Conservation (phyloP, 2,329 filamentous ascomycete genomes). For the Microcyclospora tardicrescens region DNA sequence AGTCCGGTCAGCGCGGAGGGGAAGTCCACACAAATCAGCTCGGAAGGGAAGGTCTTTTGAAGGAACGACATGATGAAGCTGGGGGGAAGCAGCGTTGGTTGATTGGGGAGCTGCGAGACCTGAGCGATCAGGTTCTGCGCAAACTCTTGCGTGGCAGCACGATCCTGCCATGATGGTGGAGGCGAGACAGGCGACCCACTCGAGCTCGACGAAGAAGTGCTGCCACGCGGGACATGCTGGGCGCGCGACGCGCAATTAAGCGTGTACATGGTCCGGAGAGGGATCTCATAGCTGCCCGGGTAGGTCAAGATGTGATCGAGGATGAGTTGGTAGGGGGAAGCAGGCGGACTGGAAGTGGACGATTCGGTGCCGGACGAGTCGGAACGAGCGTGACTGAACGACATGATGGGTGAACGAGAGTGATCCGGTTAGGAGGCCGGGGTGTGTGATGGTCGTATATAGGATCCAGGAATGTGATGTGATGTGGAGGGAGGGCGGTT, state of each 20-base stretch:
- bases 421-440: too few species aligned
- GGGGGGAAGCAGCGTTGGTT: conserved; percentile 49
- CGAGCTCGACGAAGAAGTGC: conserved; percentile 21
- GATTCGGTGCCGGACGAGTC: conserved; percentile 12
- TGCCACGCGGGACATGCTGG: conserved; percentile 18
- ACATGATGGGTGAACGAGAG: too few species aligned
- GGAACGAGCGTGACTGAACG: conserved; percentile 9
- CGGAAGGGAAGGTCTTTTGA: conserved; percentile 43
- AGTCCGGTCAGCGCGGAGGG: conserved; percentile 51
- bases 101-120: conserved; percentile 44
- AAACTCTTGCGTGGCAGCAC: conserved; percentile 31
- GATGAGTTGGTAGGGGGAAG: conserved; percentile 29
- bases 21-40: conserved; percentile 49
- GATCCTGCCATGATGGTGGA: conserved; percentile 16
- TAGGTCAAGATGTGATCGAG: conserved; percentile 49
- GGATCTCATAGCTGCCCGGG: conserved; percentile 51
- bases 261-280: conserved; percentile 54
- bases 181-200: conserved; percentile 26
- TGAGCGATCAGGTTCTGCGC: conserved; percentile 41
- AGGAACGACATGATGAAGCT: conserved; percentile 51
- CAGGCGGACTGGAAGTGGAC: conserved; percentile 14
- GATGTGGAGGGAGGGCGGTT: too few species aligned
- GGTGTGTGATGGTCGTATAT: too few species aligned
- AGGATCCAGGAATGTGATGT: too few species aligned
- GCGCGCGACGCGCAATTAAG: conserved; percentile 47